Conservation (phyloP, 768 basidiomycete genomes). For the Antrodiella citrinella region DNA sequence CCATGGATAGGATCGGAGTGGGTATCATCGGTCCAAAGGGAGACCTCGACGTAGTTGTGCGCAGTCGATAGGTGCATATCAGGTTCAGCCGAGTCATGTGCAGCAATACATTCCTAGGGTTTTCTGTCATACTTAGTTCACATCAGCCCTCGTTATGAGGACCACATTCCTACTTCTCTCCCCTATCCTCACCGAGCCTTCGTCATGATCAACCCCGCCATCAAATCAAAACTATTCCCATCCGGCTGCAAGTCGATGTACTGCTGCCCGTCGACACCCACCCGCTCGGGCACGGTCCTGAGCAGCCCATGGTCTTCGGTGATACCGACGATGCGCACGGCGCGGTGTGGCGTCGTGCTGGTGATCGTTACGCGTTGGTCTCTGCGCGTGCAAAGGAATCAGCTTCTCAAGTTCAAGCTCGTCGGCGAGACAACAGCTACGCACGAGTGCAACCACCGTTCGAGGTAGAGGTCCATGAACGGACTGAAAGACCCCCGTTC, state of each 20-base stretch:
- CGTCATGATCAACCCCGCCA: conserved; percentile 75
- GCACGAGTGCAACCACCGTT: conserved; percentile 88
- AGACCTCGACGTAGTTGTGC: conserved; percentile 1
- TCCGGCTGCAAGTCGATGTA: conserved; percentile 94
- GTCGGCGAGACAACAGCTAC: conserved; percentile 35
- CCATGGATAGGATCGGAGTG: background rate
- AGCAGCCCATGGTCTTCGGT: conserved; percentile 84
- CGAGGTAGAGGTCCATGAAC: conserved; percentile 73
- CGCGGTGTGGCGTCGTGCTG: conserved; percentile 58
- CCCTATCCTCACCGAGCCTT: conserved; percentile 18
- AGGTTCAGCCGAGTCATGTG: too few species aligned
- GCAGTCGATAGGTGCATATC: too few species aligned
- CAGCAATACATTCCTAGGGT: too few species aligned
- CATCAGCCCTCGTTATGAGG: too few species aligned
- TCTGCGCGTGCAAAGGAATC: conserved; percentile 42
- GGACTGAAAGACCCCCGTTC: conserved; percentile 66
- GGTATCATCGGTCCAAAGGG: background rate
- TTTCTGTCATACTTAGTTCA: too few species aligned
- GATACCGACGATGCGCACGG: conserved; percentile 76
- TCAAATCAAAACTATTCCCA: conserved; percentile 94
- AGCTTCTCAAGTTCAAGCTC: too few species aligned
- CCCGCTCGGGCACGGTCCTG: conserved; percentile 62
- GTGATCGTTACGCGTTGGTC: conserved; percentile 80
- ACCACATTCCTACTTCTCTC: background rate
- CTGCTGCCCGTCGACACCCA: conserved; percentile 25